Evolutionary conservation across 495 filamentous ascomycete genomes (phyloP), one percentile per base, ranked within the genome.

Genomic region (Talaromyces stipitatus): DNA sequence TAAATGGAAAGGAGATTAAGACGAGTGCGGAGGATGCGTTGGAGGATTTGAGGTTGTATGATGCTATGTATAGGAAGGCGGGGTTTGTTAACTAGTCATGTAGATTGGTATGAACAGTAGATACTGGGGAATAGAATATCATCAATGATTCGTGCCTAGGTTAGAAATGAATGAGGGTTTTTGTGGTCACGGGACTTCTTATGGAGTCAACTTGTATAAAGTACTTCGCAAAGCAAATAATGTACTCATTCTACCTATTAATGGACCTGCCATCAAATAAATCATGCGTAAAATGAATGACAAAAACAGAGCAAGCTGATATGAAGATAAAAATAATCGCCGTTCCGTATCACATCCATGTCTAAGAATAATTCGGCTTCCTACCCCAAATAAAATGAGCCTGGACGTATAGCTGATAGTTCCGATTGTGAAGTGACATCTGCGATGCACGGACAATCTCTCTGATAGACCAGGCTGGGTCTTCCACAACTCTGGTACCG

Each of bases 11-110:
- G 57, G 9, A 57, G 50, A 69, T 70, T 12, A 83, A 82, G 64
- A 85, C 82, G 3, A 78, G 69, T 3, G 66, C 69, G 2, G 59
- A 66, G 26, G 80, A 84, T 72, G 75, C 79, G 2, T 23, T 69
- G 48, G 62, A 74, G 59, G 82, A 85, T 68, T 74, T 59, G 80
- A 81, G 45, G 30, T 36, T 54, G 28, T 54, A 54, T 54, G 51
- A 54, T 54, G 30, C 30, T 28, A 54, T 54, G 51, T 54, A 54
- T 54, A 18, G 51, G 16, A 54, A 54, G 43, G 43, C 12, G 10
- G 43, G 43, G 20, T 54, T 41, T 41, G 18, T 41, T 9, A 18
- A 36, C 10, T 36, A 36, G 32, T 6, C n/a, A 16, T 16, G 14
- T 36, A n/a, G n/a, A n/a, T n/a, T n/a, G n/a, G 3, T n/a, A 16